Conservation (phyloP, 495 filamentous ascomycete genomes). For the Halenospora varia region DNA sequence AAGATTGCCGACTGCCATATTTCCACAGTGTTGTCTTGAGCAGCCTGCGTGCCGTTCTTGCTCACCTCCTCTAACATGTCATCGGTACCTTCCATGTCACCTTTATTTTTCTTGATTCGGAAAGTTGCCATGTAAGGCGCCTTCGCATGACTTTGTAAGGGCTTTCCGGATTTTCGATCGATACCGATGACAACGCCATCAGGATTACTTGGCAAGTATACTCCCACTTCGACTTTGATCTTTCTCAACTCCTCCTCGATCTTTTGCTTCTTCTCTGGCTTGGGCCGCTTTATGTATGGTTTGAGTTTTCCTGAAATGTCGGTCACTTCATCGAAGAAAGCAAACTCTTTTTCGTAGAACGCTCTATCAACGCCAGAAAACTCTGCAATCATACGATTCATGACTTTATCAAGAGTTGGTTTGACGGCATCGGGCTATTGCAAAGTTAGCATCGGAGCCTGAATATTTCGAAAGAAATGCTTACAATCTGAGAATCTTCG, state of each 20-base stretch:
- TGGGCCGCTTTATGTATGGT: conserved; percentile 86
- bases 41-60: conserved; percentile 4
- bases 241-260: conserved; percentile 98
- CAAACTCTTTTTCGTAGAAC: conserved; percentile 94
- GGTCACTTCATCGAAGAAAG: conserved; percentile 97
- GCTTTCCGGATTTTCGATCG: conserved; percentile 95
- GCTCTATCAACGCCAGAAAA: conserved; percentile 72
- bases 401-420: conserved; percentile 87
- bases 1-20: conserved; percentile 99
- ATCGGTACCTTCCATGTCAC: conserved; percentile 40
- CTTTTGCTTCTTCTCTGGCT: conserved; percentile 97
- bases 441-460: conserved; percentile 30
- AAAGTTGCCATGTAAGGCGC: conserved; percentile 99
- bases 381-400: conserved; percentile 72
- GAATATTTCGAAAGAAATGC: conserved; percentile 26
- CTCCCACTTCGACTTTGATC: conserved; percentile 93
- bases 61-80: conserved; percentile 34
- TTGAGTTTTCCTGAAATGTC: conserved; percentile 91
- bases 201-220: conserved; percentile 95
- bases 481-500: conserved; percentile 83
- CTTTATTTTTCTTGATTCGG: conserved; percentile 76
- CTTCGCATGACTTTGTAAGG: conserved; percentile 95
- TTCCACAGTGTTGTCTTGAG: conserved; percentile 58
- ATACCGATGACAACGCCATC: conserved; percentile 97
- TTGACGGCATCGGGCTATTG: conserved; percentile 84